Evolutionary conservation across 441 rosid genomes (phyloP).

Genomic region (Sinapis alba): DNA sequence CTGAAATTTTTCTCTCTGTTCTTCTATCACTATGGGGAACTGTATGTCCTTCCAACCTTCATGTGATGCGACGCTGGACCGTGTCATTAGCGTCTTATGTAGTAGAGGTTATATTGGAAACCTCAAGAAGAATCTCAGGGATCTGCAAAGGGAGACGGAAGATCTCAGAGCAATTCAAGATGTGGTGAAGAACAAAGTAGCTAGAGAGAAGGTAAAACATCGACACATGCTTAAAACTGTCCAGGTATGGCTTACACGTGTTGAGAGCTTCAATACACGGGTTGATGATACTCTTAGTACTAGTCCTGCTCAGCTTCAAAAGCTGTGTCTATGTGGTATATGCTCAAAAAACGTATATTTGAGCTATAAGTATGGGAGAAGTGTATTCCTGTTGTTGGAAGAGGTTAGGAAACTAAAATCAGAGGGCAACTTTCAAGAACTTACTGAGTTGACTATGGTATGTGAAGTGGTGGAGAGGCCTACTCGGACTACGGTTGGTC

Average conservation of each 20-base stretch:
- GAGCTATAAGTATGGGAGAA: neutral
- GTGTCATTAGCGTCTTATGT: neutral
- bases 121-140: constrained; percentile 8
- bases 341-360: neutral
- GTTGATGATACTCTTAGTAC: neutral
- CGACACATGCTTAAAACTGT: neutral
- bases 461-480: neutral
- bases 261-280: neutral
- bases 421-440: neutral
- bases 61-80: neutral
- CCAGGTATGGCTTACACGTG: constrained; percentile 10
- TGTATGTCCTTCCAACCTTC: neutral
- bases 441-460: neutral
- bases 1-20: neutral
- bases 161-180: constrained; percentile 11
- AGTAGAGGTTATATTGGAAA: neutral
- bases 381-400: neutral
- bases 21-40: constrained; percentile 18
- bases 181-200: constrained; percentile 14
- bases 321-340: neutral
- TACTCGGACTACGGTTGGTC: neutral
- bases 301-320: neutral
- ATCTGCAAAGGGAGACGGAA: constrained; percentile 3
- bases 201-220: neutral
- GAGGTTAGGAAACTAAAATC: neutral